phyloP scores from a whole-genome alignment of 257 asterid species.

The Fraxinus anomala region DNA sequence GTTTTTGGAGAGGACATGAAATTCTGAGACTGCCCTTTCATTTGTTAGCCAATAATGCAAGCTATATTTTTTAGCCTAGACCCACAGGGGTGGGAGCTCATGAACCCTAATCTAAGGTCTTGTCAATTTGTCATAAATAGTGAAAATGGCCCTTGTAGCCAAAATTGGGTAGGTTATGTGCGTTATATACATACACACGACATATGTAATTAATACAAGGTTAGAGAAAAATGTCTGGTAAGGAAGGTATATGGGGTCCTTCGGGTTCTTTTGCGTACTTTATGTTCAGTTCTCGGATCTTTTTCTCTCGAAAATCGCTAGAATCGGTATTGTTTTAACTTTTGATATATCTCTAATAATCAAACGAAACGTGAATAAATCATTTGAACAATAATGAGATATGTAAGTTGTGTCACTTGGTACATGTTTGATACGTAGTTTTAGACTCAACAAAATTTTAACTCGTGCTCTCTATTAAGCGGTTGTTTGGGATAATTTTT shows the following conservation, averaged over 20 bases:
- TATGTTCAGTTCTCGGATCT: not conserved
- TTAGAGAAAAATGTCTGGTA: not conserved
- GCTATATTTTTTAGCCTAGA: slow-evolving; percentile 1
- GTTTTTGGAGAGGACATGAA: not conserved
- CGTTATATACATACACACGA: not conserved
- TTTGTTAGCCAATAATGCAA: slow-evolving; percentile 28
- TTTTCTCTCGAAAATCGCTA: not conserved
- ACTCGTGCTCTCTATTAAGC: no score
- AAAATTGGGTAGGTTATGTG: not conserved
- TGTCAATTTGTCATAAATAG: slow-evolving; percentile 3
- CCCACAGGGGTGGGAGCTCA: slow-evolving; percentile 23
- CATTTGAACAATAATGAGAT: no score
- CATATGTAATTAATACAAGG: not conserved
- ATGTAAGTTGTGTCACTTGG: not conserved
- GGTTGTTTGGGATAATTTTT: no score
- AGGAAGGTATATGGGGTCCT: not conserved
- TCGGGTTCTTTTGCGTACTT: not conserved
- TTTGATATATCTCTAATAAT: not conserved
- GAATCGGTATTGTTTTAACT: not conserved
- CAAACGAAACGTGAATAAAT: not conserved
- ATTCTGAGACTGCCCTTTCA: slow-evolving; percentile 15
- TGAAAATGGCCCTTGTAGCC: slow-evolving; percentile 22
- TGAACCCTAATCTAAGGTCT: slow-evolving; percentile 16
- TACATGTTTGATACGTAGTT: not conserved
- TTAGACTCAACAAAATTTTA: no score